A percentile compares a stretch with the other conserved stretches of the same genome.
Conservation (phyloP, 2,329 filamentous ascomycete species). For the Stromatinia cepivora region DNA sequence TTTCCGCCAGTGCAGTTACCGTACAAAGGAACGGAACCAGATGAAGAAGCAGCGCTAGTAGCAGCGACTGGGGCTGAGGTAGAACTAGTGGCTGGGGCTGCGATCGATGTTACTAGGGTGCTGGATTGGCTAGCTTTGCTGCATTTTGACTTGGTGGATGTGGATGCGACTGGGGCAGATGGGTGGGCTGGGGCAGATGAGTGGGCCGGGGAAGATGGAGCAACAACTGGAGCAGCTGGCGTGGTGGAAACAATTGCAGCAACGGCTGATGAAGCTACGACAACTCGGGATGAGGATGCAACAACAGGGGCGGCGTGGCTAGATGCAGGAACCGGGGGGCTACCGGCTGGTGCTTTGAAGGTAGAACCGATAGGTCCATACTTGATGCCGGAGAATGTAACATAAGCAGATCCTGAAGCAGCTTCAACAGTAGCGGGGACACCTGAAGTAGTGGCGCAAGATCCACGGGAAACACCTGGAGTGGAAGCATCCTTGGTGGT, state of each 20-base stretch:
- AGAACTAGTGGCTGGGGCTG: neutral
- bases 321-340: neutral
- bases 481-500: neutral
- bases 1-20: conserved; percentile 12
- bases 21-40: conserved; percentile 3
- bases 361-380: conserved; percentile 62
- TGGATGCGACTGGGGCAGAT: neutral
- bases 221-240: too few species aligned
- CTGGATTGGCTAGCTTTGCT: neutral
- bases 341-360: conserved; percentile 1
- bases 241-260: neutral
- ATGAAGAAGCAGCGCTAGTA: neutral
- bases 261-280: neutral
- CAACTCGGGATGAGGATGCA: neutral
- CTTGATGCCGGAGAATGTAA: conserved; percentile 58
- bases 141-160: conserved; percentile 12
- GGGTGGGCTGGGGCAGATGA: neutral
- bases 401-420: conserved; percentile 50
- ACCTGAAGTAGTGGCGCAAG: conserved; percentile 55
- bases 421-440: conserved; percentile 50
- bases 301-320: neutral
- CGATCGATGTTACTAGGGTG: neutral
- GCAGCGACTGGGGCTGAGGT: neutral
- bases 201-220: neutral
- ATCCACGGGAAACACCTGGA: conserved; percentile 45